Percentiles rank a stretch among this genome's conserved stretches.
These are phyloP conservation scores for Sporothrix curviconia DNA, from an alignment of 2,329 filamentous ascomycete species.

Conservation along the genomic window DNA sequence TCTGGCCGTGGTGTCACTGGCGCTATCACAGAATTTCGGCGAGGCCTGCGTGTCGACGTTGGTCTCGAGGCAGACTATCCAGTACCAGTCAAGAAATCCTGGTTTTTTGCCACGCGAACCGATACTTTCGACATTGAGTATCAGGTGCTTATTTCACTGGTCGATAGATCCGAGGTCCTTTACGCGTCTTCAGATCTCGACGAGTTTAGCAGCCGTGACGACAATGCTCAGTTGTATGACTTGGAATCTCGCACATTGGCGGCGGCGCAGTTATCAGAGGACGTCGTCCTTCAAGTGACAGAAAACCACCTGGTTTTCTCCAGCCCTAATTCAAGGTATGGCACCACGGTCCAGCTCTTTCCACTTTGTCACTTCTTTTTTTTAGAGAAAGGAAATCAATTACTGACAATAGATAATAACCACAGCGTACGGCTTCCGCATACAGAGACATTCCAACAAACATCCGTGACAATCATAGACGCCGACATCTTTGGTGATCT, in stretches of 20 bases:
- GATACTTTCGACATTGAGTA: constrained; percentile 25
- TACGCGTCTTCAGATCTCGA: constrained; percentile 43
- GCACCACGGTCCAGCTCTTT: no score
- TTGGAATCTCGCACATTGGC: constrained; percentile 46
- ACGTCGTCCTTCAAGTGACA: constrained; percentile 48
- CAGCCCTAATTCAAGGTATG: constrained; percentile 31
- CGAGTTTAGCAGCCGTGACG: constrained; percentile 36
- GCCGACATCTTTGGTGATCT: constrained; percentile 34
- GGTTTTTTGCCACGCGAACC: constrained; percentile 39
- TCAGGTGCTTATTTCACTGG: constrained; percentile 42
- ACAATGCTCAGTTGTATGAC: constrained; percentile 43
- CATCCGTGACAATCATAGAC: constrained; percentile 30
- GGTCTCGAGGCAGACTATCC: constrained; percentile 49
- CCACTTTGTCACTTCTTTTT: no score
- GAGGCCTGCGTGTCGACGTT: constrained; percentile 63
- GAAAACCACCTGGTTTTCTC: constrained; percentile 39
- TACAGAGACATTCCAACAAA: constrained; percentile 3
- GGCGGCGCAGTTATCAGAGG: constrained; percentile 31
- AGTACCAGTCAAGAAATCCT: constrained; percentile 44
- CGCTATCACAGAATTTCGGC: constrained; percentile 60
- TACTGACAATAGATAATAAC: not conserved
- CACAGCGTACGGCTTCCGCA: constrained; percentile 8
- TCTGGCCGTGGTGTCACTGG: constrained; percentile 58
- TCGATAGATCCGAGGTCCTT: constrained; percentile 42
- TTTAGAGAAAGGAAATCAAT: no score